These are phyloP conservation scores for Alternaria incomplexa DNA, from an alignment of 2,329 filamentous ascomycete species.

Conservation along the genomic window DNA sequence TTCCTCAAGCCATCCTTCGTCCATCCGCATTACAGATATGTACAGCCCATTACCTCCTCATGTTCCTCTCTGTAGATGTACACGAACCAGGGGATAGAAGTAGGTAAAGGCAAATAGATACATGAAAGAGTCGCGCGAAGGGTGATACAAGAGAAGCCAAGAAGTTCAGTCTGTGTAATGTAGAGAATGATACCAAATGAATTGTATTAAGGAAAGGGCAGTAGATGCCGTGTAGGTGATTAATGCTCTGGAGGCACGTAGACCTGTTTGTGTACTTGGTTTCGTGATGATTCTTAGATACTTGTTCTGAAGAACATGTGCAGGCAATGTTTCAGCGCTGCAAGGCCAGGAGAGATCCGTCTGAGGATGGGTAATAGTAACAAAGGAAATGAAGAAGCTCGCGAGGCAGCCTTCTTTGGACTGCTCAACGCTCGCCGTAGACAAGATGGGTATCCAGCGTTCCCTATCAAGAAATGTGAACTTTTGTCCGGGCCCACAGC, in stretches of 20 bases:
- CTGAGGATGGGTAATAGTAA: constrained; percentile 38
- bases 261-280: constrained; percentile 37
- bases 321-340: constrained; percentile 39
- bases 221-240: constrained; percentile 28
- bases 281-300: constrained; percentile 44
- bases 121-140: constrained; percentile 16
- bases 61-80: constrained; percentile 24
- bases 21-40: constrained; percentile 30
- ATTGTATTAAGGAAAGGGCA: constrained; percentile 23
- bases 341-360: constrained; percentile 37
- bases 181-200: constrained; percentile 20
- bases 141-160: constrained; percentile 9
- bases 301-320: constrained; percentile 29
- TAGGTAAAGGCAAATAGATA: constrained; percentile 34
- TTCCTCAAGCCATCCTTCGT: constrained; percentile 28
- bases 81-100: constrained; percentile 33
- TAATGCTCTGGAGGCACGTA: constrained; percentile 35
- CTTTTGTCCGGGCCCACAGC: constrained; percentile 23
- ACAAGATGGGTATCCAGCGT: constrained; percentile 38
- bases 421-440: constrained; percentile 33
- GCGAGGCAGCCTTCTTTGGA: constrained; percentile 35
- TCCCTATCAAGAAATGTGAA: constrained; percentile 33
- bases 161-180: constrained; percentile 25
- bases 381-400: constrained; percentile 45
- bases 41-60: constrained; percentile 26